Evolutionary conservation across 805 yeast genomes (phyloP).

Genomic region (Yarrowia deformans): DNA sequence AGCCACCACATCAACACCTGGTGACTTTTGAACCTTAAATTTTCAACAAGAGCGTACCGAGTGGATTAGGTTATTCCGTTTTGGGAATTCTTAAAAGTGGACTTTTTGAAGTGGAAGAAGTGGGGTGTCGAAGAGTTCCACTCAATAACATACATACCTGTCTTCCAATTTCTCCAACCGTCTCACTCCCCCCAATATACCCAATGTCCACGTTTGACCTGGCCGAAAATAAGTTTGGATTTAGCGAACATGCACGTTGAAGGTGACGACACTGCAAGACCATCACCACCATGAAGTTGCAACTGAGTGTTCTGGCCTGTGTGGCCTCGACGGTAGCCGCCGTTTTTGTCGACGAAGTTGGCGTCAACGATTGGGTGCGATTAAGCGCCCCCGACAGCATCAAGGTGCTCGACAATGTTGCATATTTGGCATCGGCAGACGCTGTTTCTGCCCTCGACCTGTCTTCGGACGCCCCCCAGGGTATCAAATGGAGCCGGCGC

Average conservation of each 20-base stretch:
- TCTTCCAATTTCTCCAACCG: neutral
- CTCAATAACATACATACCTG: too few species aligned
- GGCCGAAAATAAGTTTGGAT: neutral
- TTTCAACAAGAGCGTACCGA: neutral
- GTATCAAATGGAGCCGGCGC: slow-evolving; percentile 24
- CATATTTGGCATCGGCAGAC: slow-evolving; percentile 31
- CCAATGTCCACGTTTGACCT: too few species aligned
- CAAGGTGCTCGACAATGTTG: slow-evolving; percentile 31
- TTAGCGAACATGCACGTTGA: slow-evolving; percentile 12
- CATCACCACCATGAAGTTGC: slow-evolving; percentile 33
- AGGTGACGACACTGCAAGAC: slow-evolving; percentile 17
- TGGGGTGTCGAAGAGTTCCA: neutral
- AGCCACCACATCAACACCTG: slow-evolving; percentile 56
- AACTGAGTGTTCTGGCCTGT: slow-evolving; percentile 23
- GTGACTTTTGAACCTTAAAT: slow-evolving; percentile 9
- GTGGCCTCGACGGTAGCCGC: slow-evolving; percentile 30
- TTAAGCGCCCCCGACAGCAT: slow-evolving; percentile 10
- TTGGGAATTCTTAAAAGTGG: neutral
- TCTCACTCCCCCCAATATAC: neutral
- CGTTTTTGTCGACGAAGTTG: slow-evolving; percentile 40
- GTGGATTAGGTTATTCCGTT: slow-evolving; percentile 14
- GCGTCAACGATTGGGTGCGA: slow-evolving; percentile 39
- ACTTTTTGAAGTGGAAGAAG: neutral
- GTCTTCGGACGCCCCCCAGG: slow-evolving; percentile 4
- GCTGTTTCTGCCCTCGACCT: slow-evolving; percentile 23